These are phyloP conservation scores for Lasiosphaeria ovina DNA, from an alignment of 495 filamentous ascomycete species.

Conservation along the genomic window DNA sequence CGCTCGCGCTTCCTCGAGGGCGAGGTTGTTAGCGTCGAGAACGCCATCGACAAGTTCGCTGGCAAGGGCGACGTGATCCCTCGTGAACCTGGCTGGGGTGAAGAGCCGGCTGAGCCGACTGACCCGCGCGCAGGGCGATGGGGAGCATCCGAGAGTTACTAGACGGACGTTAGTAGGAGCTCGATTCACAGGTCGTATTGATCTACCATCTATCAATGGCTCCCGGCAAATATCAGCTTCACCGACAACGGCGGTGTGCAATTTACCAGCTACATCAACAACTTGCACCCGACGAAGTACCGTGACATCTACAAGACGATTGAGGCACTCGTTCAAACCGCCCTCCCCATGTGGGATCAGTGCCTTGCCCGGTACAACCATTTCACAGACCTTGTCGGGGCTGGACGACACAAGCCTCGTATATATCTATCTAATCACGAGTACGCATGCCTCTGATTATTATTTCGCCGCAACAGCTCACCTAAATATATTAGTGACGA, in stretches of 20 bases:
- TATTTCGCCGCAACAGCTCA: constrained; percentile 5
- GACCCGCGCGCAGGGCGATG: too few species aligned
- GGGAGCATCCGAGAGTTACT: too few species aligned
- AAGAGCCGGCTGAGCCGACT: constrained; percentile 11
- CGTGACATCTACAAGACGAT: constrained; percentile 49
- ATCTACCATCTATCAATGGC: constrained; percentile 57
- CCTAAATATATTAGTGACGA: constrained; percentile 45
- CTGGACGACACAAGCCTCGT: constrained; percentile 53
- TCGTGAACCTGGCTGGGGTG: constrained; percentile 17
- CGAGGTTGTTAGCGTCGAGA: constrained; percentile 29
- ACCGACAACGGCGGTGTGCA: constrained; percentile 52
- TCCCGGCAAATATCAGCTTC: constrained; percentile 57
- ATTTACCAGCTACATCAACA: constrained; percentile 70
- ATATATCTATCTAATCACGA: constrained; percentile 25
- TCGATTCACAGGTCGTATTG: constrained; percentile 31
- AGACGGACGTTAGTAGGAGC: too few species aligned
- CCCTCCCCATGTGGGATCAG: constrained; percentile 56
- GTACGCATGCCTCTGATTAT: constrained; percentile 14
- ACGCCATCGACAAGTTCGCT: constrained; percentile 33
- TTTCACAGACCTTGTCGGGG: constrained; percentile 34
- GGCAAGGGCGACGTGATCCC: constrained; percentile 31
- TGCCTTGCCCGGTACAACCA: constrained; percentile 30
- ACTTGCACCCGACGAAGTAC: constrained; percentile 54
- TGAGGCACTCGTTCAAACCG: constrained; percentile 49
- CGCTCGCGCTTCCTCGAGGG: constrained; percentile 32